phyloP scores from a whole-genome alignment of 2,329 filamentous ascomycete genomes.

The Stagonosporopsis rhizophila region DNA sequence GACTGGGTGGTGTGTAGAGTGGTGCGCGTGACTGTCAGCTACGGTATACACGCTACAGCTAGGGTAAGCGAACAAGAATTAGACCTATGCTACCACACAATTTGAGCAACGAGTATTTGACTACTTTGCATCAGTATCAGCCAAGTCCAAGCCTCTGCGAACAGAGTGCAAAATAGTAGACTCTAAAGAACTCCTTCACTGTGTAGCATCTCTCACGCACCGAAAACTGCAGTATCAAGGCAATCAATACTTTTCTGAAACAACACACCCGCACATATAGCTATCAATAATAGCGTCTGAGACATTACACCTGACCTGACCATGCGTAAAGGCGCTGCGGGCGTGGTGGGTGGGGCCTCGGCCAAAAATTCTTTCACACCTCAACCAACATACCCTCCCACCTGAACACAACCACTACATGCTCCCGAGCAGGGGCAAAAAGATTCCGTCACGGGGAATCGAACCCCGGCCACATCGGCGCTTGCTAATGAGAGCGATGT shows the following conservation, averaged over 20 bases:
- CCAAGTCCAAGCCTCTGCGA: background rate
- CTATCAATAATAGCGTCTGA: too few relatives aligned
- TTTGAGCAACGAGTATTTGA: background rate
- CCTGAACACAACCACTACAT: too few relatives aligned
- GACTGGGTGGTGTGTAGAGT: background rate
- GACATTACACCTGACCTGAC: background rate
- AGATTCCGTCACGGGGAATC: constrained; percentile 19
- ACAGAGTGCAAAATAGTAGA: too few relatives aligned
- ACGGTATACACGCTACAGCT: background rate
- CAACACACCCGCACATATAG: too few relatives aligned
- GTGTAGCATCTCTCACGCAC: too few relatives aligned
- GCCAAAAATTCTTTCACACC: background rate
- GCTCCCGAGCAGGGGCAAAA: too few relatives aligned
- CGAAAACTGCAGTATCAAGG: too few relatives aligned
- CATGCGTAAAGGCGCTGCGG: background rate
- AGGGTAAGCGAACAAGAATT: background rate
- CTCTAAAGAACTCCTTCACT: too few relatives aligned
- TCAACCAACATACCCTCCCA: too few relatives aligned
- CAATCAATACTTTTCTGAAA: too few relatives aligned
- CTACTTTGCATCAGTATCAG: background rate
- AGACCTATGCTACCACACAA: background rate
- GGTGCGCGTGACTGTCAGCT: background rate
- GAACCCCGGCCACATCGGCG: constrained; percentile 20
- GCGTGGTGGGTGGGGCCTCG: background rate
- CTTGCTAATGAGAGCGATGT: constrained; percentile 19